Evolutionary conservation across 371 early-diverging fungal genomes (phyloP).

Genomic region (Mucor piriformis): DNA sequence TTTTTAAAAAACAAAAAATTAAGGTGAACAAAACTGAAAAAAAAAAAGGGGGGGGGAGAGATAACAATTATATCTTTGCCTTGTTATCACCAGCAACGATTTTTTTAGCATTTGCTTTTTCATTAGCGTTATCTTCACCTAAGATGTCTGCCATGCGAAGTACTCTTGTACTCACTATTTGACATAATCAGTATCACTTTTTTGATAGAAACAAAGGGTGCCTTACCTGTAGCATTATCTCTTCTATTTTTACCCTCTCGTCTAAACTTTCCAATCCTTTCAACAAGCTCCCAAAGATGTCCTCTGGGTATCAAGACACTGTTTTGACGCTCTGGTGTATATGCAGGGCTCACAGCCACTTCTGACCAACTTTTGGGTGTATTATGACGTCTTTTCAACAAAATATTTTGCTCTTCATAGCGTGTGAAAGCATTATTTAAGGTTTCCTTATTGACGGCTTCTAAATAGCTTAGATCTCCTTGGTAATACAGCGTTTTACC

Average conservation of each 20-base stretch:
- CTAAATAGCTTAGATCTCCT: slow-evolving; percentile 80
- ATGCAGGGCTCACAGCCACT: slow-evolving; percentile 59
- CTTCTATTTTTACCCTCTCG: slow-evolving; percentile 89
- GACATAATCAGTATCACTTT: no score
- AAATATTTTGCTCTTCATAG: slow-evolving; percentile 69
- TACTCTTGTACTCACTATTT: slow-evolving; percentile 38
- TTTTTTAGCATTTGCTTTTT: slow-evolving; percentile 22
- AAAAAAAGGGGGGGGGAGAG: background rate
- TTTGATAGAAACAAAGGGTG: no score
- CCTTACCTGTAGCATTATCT: slow-evolving; percentile 78
- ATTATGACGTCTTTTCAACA: slow-evolving; percentile 55
- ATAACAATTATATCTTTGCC: slow-evolving; percentile 12
- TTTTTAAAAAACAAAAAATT: no score
- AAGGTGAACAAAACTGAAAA: background rate
- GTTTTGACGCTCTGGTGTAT: slow-evolving; percentile 57
- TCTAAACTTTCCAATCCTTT: slow-evolving; percentile 81
- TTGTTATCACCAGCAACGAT: background rate
- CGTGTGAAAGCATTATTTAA: slow-evolving; percentile 76
- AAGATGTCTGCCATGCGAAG: slow-evolving; percentile 34
- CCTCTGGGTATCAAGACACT: slow-evolving; percentile 64
- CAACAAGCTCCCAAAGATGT: slow-evolving; percentile 80
- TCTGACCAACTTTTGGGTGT: slow-evolving; percentile 53
- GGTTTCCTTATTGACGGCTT: slow-evolving; percentile 87
- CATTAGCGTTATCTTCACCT: slow-evolving; percentile 31
- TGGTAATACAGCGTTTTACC: slow-evolving; percentile 85